Percentiles rank a stretch among this genome's conserved stretches.
Conservation (phyloP, 2,329 filamentous ascomycete species). For the Talaromyces sp. region DNA sequence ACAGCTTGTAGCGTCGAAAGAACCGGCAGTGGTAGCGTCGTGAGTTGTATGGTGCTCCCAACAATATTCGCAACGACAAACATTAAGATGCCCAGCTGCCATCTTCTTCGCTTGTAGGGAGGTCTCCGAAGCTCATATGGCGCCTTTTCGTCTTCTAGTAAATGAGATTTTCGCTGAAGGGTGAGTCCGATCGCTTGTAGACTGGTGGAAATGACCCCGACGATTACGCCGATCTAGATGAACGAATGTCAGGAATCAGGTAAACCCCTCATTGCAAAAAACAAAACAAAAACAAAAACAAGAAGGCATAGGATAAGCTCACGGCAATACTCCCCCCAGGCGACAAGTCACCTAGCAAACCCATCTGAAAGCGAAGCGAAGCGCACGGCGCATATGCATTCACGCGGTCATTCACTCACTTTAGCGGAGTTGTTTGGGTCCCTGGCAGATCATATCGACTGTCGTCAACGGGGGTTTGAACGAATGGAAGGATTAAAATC, state of each 20-base stretch:
- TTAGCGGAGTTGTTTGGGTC: slow-evolving; percentile 8
- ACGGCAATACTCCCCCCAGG: slow-evolving; percentile 73
- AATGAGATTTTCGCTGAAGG: slow-evolving; percentile 94
- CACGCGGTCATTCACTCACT: slow-evolving; percentile 6
- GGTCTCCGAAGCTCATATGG: slow-evolving; percentile 72
- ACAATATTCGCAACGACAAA: slow-evolving; percentile 92
- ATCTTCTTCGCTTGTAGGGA: slow-evolving; percentile 82
- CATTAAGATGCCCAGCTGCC: slow-evolving; percentile 96
- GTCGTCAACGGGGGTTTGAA: not conserved
- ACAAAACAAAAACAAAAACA: too few species aligned
- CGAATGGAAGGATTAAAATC: not conserved
- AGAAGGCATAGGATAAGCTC: slow-evolving; percentile 32
- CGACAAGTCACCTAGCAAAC: slow-evolving; percentile 68
- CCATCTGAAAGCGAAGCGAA: slow-evolving; percentile 54
- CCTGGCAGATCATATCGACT: slow-evolving; percentile 13
- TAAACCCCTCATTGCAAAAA: not conserved
- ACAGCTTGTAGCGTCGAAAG: slow-evolving; percentile 87
- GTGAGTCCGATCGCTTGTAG: slow-evolving; percentile 93
- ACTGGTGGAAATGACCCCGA: slow-evolving; percentile 88
- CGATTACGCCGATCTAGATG: slow-evolving; percentile 76
- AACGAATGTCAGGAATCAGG: not conserved
- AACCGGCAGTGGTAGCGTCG: slow-evolving; percentile 86
- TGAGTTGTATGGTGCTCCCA: slow-evolving; percentile 95
- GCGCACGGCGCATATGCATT: slow-evolving; percentile 27
- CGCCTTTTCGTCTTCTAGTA: slow-evolving; percentile 92